Evolutionary conservation across 495 filamentous ascomycete species (phyloP).

Genomic region (Astrothelium macrocarpum): DNA sequence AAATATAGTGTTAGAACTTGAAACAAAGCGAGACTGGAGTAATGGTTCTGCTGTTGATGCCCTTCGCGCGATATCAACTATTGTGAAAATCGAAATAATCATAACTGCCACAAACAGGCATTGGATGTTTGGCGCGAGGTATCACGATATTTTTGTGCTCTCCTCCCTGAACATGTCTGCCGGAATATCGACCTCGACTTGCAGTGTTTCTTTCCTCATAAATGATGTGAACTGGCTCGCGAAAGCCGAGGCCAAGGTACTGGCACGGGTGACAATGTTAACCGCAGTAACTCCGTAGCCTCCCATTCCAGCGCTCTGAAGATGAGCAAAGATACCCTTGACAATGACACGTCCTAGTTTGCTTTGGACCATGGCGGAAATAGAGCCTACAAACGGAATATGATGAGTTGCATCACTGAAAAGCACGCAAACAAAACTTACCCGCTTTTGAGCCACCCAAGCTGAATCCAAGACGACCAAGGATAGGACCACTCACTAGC

Average conservation of each 20-base stretch:
- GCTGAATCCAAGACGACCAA: not conserved
- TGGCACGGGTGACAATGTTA: not conserved
- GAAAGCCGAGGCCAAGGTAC: not conserved
- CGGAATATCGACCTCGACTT: too few relatives aligned
- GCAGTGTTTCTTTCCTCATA: not conserved
- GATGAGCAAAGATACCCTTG: not conserved
- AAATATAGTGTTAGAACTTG: too few relatives aligned
- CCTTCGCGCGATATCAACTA: too few relatives aligned
- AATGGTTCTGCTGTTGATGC: too few relatives aligned
- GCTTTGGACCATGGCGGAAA: not conserved
- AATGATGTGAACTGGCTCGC: not conserved
- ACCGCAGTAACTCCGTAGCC: not conserved
- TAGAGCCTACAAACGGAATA: not conserved
- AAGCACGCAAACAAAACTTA: not conserved
- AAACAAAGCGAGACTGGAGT: too few relatives aligned
- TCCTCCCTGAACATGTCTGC: too few relatives aligned
- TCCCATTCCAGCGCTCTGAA: not conserved
- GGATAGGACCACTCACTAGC: not conserved
- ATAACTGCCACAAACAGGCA: too few relatives aligned
- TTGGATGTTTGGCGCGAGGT: too few relatives aligned
- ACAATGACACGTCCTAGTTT: not conserved
- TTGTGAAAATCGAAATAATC: too few relatives aligned
- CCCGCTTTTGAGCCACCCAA: not conserved
- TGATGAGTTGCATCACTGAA: not conserved
- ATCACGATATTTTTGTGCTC: too few relatives aligned